These are phyloP conservation scores for Microsporum ferrugineum DNA, from an alignment of 2,329 filamentous ascomycete species.

Conservation along the genomic window DNA sequence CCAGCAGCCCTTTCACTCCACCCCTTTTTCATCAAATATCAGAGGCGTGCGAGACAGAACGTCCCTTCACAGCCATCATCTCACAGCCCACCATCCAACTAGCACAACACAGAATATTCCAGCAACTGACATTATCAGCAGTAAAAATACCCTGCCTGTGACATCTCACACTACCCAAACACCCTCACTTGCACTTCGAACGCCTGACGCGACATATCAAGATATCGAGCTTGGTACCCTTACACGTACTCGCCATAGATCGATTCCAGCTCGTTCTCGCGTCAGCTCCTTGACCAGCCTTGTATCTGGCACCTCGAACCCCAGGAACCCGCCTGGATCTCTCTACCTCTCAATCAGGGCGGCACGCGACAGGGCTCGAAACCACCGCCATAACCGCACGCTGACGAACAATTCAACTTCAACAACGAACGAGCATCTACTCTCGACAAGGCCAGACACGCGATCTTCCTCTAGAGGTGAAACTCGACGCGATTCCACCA, in stretches of 20 bases:
- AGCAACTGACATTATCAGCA: slow-evolving; percentile 12
- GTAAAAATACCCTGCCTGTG: slow-evolving; percentile 12
- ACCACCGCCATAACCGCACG: slow-evolving; percentile 4
- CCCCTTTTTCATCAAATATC: neutral
- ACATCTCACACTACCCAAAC: neutral
- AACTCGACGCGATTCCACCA: neutral
- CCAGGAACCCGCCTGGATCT: slow-evolving; percentile 9
- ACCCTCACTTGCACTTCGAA: neutral
- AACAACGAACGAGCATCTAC: neutral
- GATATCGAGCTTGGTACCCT: neutral
- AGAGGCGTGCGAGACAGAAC: neutral
- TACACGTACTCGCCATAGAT: neutral
- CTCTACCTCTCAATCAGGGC: slow-evolving; percentile 11
- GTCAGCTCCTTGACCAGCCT: slow-evolving; percentile 3
- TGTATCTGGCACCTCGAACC: neutral
- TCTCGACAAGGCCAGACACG: neutral
- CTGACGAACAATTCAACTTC: slow-evolving; percentile 5
- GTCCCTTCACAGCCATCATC: neutral
- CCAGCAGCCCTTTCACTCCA: neutral
- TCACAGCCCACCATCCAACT: neutral
- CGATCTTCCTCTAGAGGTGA: neutral
- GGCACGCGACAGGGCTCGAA: slow-evolving; percentile 8
- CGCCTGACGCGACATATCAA: neutral
- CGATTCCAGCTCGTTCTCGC: neutral
- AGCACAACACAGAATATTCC: neutral